Conservation (phyloP, 768 basidiomycete genomes). For the Collybia mongolica region DNA sequence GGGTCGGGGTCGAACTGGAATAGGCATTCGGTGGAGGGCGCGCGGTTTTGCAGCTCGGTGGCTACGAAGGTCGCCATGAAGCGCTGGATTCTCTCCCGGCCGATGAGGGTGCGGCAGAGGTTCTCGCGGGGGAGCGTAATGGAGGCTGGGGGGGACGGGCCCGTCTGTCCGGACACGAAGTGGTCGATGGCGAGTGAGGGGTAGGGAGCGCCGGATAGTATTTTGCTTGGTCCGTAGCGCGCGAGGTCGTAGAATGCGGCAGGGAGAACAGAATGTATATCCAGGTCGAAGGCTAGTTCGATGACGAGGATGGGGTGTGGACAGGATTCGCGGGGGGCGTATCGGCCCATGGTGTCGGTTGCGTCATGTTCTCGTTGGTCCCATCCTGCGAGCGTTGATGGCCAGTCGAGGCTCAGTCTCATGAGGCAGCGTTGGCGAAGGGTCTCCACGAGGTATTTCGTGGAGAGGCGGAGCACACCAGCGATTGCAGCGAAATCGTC, state of each 20-base stretch:
- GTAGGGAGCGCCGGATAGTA: conserved; percentile 49
- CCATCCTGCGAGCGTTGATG: conserved; percentile 65
- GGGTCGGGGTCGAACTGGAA: conserved; percentile 34
- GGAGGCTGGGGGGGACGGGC: conserved; percentile 33
- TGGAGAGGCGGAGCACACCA: conserved; percentile 67
- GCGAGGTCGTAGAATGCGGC: conserved; percentile 75
- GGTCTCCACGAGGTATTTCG: conserved; percentile 73
- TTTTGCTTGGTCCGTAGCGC: conserved; percentile 70
- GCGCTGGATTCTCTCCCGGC: conserved; percentile 64
- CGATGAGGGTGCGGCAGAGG: conserved; percentile 48
- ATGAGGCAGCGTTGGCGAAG: conserved; percentile 60
- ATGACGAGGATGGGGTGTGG: conserved; percentile 72
- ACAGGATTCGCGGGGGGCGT: conserved; percentile 55
- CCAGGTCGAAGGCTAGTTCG: conserved; percentile 66
- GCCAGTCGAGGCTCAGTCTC: conserved; percentile 66
- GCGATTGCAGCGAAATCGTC: conserved; percentile 60
- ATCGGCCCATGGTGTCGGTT: conserved; percentile 48
- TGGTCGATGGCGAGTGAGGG: conserved; percentile 29
- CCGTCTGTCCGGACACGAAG: conserved; percentile 15
- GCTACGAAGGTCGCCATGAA: conserved; percentile 63
- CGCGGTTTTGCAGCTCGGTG: conserved; percentile 47
- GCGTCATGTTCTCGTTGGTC: conserved; percentile 61
- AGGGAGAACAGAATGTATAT: conserved; percentile 55
- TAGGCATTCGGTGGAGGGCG: conserved; percentile 47
- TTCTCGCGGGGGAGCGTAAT: conserved; percentile 8